Conservation (phyloP, 306 rosid species). For the Vigna mungo region DNA sequence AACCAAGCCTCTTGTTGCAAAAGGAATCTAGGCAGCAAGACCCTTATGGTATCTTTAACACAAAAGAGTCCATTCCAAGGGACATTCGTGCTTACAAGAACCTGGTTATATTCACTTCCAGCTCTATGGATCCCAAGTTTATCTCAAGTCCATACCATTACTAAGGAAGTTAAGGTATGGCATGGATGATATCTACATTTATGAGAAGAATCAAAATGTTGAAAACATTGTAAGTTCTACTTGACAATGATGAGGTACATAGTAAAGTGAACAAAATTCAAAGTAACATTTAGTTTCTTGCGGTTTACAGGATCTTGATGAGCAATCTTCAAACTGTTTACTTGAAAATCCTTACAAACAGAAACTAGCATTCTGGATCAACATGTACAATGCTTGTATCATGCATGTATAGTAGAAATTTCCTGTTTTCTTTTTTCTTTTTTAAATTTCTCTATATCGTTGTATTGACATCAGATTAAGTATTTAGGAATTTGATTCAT, state of each 20-base stretch:
- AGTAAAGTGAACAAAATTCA: conserved; percentile 2
- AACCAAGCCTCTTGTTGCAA: conserved; percentile 60
- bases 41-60: conserved; percentile 83
- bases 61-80: conserved; percentile 84
- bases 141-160: conserved; percentile 78
- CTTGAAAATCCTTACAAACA: conserved; percentile 77
- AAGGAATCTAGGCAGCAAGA: conserved; percentile 90
- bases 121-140: conserved; percentile 80
- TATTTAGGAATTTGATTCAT: too few species aligned
- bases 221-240: conserved; percentile 5
- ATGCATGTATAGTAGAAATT: conserved; percentile 65
- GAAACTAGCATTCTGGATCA: conserved; percentile 97
- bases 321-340: conserved; percentile 73
- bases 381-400: conserved; percentile 95
- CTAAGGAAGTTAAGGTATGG: conserved; percentile 73
- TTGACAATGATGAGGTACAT: conserved; percentile 9
- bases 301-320: conserved; percentile 66
- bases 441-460: too few species aligned
- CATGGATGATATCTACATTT: conserved; percentile 7
- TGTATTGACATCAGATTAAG: too few species aligned
- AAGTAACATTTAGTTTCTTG: conserved; percentile 33
- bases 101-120: conserved; percentile 74
- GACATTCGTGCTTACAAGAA: conserved; percentile 97
- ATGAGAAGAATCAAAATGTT: conserved; percentile 8
- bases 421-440: too few species aligned